Base-by-base conservation (phyloP, 495 filamentous ascomycete species). In the Penicillium nucicola region DNA sequence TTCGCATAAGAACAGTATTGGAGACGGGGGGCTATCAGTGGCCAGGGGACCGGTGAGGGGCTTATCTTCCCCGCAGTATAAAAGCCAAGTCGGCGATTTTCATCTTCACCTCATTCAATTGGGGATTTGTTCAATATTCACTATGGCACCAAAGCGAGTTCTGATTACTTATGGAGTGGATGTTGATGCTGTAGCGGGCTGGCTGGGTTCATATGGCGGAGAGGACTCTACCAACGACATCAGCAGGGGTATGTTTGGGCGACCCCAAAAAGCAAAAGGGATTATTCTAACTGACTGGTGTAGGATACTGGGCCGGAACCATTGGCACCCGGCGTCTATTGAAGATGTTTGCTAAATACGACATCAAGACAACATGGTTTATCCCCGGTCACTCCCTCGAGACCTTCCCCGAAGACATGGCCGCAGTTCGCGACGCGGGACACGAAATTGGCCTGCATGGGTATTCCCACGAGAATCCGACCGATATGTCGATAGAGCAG, bases 331-430 rank as follows among this genome's bases (percentile, higher is more conserved):
- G 79, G 10, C 81, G 88, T 13, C 66, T 92, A 2, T 71, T 92
- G 25, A 88, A 86, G 56, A 64, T 92, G 9, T 89, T 90, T 61
- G 76, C 82, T 9, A 89, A 88, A 60, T 88, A 90, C 72, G 78
- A 83, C 40, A 90, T 91, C 72, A 89, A 87, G 59, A 79, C 85
- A 6, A 89, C 87, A 2, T 92, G 85, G 84, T 92, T 92, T 61
- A 90, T 92, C 40, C 87, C 87, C 0, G 87, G 87, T 0, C 87
- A 92, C 61, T 86, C 83, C 0, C 74, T 92, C 18, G 87, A 90
- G 58, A 88, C 77, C 12, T 92, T 92, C 56, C 87, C 87, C 0
- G 84, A 89, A 60, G 84, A 89, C 47, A 87, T 84, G 62, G 79
- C 79, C 5, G 79, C 83, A 64, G 77, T 90, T 19, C 75, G 84